Evolutionary conservation across 169 alveolate species (phyloP).

Genomic region (Plasmodium knowlesi): DNA sequence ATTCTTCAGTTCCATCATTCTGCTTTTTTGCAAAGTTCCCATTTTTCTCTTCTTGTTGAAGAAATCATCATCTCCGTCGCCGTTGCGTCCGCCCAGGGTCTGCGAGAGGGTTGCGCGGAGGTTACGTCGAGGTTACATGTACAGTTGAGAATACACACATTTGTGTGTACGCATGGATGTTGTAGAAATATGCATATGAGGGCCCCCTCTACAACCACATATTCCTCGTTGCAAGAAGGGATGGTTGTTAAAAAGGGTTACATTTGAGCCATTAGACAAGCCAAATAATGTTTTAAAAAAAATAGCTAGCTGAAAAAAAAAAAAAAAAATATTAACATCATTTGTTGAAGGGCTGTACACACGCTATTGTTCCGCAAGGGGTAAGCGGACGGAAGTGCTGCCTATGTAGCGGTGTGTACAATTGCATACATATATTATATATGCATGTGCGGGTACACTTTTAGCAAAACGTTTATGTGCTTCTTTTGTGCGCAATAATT

Average conservation of each 20-base stretch:
- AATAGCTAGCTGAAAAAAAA: conserved; percentile 58
- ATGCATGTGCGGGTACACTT: not conserved
- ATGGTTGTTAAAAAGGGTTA: not conserved
- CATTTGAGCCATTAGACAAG: conserved; percentile 19
- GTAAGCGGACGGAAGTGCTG: not conserved
- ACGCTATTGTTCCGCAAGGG: not conserved
- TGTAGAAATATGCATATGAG: not conserved
- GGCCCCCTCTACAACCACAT: not conserved
- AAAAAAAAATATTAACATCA: conserved; percentile 2
- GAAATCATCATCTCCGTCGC: conserved; percentile 33
- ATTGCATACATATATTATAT: not conserved
- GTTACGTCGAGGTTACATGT: not conserved
- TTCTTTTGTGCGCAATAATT: not conserved
- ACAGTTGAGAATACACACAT: not conserved
- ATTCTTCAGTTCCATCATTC: conserved; percentile 66
- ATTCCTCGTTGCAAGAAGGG: not conserved
- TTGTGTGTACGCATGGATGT: not conserved
- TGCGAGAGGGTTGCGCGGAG: not conserved
- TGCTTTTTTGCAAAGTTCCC: conserved; percentile 36
- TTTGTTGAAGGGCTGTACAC: not conserved
- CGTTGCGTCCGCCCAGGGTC: conserved; percentile 19
- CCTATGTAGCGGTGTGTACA: not conserved
- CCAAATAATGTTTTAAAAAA: conserved; percentile 64
- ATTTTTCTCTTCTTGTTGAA: conserved; percentile 40
- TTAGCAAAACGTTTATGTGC: not conserved